A percentile compares a stretch with the other conserved stretches of the same genome.
Evolutionary conservation across 768 basidiomycete genomes (phyloP).

Genomic region (Russula compacta): DNA sequence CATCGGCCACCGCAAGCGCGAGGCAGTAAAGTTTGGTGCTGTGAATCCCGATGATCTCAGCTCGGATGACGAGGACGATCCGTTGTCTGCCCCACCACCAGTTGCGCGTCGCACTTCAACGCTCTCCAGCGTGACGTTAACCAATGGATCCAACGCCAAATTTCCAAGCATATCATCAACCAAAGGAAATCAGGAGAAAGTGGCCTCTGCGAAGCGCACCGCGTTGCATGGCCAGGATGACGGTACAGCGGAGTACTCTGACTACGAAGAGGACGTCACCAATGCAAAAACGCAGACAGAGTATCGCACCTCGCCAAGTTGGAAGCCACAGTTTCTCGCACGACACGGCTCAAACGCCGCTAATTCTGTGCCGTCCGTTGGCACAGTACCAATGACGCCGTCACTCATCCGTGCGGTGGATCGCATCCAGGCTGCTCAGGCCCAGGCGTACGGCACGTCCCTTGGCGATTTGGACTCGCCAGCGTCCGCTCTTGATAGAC

Average conservation of each 20-base stretch:
- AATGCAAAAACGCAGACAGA: conserved; percentile 2
- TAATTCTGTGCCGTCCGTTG: conserved; percentile 20
- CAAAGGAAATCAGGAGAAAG: conserved; percentile 15
- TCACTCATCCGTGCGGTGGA: conserved; percentile 58
- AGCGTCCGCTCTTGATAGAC: neutral
- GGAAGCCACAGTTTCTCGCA: conserved; percentile 45
- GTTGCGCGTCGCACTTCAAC: conserved; percentile 17
- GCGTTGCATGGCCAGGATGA: conserved; percentile 4
- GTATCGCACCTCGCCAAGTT: conserved; percentile 26
- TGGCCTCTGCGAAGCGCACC: conserved; percentile 14
- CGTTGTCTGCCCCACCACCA: conserved; percentile 11
- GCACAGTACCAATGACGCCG: conserved; percentile 51
- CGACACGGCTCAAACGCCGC: conserved; percentile 25
- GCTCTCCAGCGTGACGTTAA: conserved; percentile 22
- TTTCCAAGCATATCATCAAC: conserved; percentile 17
- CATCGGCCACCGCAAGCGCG: conserved; percentile 33
- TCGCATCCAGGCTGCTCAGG: conserved; percentile 46
- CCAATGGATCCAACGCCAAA: conserved; percentile 16
- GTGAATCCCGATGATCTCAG: conserved; percentile 29
- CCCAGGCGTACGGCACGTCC: conserved; percentile 1
- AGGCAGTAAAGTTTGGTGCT: conserved; percentile 32
- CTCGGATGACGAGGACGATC: conserved; percentile 40
- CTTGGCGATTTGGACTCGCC: neutral
- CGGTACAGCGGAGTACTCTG: conserved; percentile 26
- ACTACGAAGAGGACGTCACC: conserved; percentile 27